These are phyloP conservation scores for Silene conica DNA, from an alignment of 148 eudicot genomes.

Conservation along the genomic window DNA sequence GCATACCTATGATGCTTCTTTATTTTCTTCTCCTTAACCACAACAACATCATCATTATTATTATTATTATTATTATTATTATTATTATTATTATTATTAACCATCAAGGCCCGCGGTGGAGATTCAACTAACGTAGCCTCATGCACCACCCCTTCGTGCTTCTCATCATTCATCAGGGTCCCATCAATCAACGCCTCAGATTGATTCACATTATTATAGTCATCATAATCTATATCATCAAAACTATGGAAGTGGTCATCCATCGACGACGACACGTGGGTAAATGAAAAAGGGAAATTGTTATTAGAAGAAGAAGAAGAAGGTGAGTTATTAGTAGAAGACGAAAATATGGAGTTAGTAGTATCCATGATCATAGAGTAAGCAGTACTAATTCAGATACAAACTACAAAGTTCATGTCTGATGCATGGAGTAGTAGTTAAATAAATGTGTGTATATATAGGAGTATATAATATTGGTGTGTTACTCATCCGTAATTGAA, in stretches of 20 bases:
- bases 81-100: background rate
- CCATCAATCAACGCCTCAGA: constrained; percentile 13
- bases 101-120: background rate
- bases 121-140: constrained; percentile 3
- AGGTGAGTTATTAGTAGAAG: constrained; percentile 26
- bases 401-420: too few relatives aligned
- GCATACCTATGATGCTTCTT: constrained; percentile 52
- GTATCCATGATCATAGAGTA: constrained; percentile 13
- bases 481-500: background rate
- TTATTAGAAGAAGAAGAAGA: constrained; percentile 24
- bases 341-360: constrained; percentile 19
- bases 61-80: background rate
- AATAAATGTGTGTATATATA: too few relatives aligned
- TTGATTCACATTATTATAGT: background rate
- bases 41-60: background rate
- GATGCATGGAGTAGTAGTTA: too few relatives aligned
- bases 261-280: background rate
- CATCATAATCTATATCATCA: background rate
- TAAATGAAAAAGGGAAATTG: constrained; percentile 23
- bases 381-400: too few relatives aligned
- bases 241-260: background rate
- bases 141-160: too few relatives aligned
- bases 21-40: constrained; percentile 26
- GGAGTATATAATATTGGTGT: too few relatives aligned
- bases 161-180: background rate